phyloP scores from a whole-genome alignment of 2,329 filamentous ascomycete genomes.

The Fusarium sp. region DNA sequence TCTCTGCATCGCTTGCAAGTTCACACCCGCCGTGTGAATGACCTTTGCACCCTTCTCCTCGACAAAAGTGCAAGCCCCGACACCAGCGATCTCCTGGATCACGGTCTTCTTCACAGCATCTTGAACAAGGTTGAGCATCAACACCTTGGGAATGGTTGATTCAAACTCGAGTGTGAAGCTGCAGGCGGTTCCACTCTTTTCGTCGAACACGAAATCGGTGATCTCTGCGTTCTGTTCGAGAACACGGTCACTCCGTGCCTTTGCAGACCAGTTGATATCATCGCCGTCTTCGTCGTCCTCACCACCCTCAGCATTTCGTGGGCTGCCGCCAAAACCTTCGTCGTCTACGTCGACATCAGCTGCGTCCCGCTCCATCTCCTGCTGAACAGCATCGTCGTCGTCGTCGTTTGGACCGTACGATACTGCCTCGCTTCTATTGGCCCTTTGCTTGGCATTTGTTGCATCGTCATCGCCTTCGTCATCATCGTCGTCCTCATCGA shows the following conservation, averaged over 20 bases:
- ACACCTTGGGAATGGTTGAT: slow-evolving; percentile 83
- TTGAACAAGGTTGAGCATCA: slow-evolving; percentile 93
- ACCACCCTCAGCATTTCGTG: slow-evolving; percentile 56
- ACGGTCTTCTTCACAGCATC: slow-evolving; percentile 81
- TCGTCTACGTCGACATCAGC: slow-evolving; percentile 69
- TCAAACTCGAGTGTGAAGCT: slow-evolving; percentile 87
- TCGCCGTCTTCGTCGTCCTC: slow-evolving; percentile 55
- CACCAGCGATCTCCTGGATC: slow-evolving; percentile 85
- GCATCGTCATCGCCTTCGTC: slow-evolving; percentile 83
- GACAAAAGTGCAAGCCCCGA: slow-evolving; percentile 76
- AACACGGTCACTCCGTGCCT: slow-evolving; percentile 72
- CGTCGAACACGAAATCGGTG: slow-evolving; percentile 83
- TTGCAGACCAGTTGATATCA: slow-evolving; percentile 56
- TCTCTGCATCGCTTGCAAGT: slow-evolving; percentile 90
- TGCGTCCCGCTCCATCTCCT: slow-evolving; percentile 70
- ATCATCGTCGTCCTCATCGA: slow-evolving; percentile 65
- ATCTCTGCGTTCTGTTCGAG: slow-evolving; percentile 75
- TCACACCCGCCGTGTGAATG: slow-evolving; percentile 86
- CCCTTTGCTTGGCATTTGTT: slow-evolving; percentile 78
- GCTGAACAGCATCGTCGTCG: slow-evolving; percentile 82
- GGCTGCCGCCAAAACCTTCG: slow-evolving; percentile 64
- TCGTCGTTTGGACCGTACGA: slow-evolving; percentile 95
- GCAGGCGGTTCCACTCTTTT: slow-evolving; percentile 78
- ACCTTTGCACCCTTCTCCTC: slow-evolving; percentile 68
- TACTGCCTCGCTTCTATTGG: slow-evolving; percentile 83